These are phyloP conservation scores for Boletus sp. DNA, from an alignment of 1,284 basidiomycete genomes.

Conservation along the genomic window DNA sequence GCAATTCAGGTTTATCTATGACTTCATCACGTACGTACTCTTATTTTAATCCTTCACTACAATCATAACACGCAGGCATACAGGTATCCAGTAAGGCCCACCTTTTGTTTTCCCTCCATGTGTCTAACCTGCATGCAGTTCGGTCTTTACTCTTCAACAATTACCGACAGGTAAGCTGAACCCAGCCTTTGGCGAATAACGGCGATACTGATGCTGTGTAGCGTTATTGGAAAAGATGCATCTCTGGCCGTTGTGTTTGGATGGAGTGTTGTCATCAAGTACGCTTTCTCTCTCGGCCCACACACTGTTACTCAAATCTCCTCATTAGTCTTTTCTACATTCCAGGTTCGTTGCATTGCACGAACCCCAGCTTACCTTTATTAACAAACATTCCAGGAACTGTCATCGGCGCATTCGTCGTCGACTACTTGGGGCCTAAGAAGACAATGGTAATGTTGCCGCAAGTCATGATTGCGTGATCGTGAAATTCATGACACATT, in stretches of 20 bases:
- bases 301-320: slow-evolving; percentile 1
- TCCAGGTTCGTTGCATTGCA: slow-evolving; percentile 36
- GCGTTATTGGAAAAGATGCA: slow-evolving; percentile 52
- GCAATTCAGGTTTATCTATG: slow-evolving; percentile 70
- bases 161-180: slow-evolving; percentile 56
- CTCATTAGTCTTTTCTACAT: slow-evolving; percentile 69
- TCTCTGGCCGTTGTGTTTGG: slow-evolving; percentile 63
- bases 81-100: slow-evolving; percentile 54
- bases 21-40: slow-evolving; percentile 64
- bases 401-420: slow-evolving; percentile 71
- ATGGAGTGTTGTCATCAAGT: slow-evolving; percentile 79
- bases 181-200: not conserved
- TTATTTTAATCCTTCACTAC: not conserved
- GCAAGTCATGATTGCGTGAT: not conserved
- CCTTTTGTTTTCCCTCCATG: not conserved
- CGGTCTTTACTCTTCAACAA: slow-evolving; percentile 80
- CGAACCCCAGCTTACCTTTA: not conserved
- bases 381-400: slow-evolving; percentile 46
- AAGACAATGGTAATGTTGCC: slow-evolving; percentile 58
- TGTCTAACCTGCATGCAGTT: slow-evolving; percentile 46
- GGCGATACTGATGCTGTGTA: slow-evolving; percentile 23
- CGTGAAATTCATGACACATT: slow-evolving; percentile 2
- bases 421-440: slow-evolving; percentile 74
- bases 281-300: slow-evolving; percentile 20
- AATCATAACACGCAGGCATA: slow-evolving; percentile 5